These are phyloP conservation scores for Micractinium sp. DNA, from an alignment of 139 green algal species.

Conservation along the genomic window DNA sequence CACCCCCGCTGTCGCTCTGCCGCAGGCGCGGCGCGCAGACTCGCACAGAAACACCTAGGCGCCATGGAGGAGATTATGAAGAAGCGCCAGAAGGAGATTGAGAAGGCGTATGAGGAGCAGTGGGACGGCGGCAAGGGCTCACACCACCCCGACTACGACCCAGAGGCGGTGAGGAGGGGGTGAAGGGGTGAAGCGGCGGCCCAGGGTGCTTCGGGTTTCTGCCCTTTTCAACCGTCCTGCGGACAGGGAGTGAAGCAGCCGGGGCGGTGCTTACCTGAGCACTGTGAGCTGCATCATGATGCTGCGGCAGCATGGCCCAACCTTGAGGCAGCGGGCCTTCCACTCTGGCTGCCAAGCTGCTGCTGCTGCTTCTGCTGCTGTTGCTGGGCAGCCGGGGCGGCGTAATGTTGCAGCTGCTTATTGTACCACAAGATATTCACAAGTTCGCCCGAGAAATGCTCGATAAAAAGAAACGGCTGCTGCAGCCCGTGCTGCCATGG, in stretches of 20 bases:
- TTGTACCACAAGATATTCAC: too few species aligned
- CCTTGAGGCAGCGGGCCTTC: too few species aligned
- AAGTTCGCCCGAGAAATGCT: too few species aligned
- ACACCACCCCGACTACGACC: conserved; percentile 90
- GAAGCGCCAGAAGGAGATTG: conserved; percentile 74
- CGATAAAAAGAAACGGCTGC: too few species aligned
- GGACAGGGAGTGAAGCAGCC: neutral
- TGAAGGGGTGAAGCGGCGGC: neutral
- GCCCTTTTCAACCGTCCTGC: neutral
- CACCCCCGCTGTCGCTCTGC: neutral
- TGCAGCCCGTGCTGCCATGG: too few species aligned
- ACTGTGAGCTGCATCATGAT: neutral
- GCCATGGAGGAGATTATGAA: conserved; percentile 87
- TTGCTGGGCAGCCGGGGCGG: too few species aligned
- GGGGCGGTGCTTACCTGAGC: neutral
- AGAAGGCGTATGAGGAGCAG: conserved; percentile 77
- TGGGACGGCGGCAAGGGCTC: conserved; percentile 86
- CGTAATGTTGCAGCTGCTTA: too few species aligned
- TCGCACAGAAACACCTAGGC: neutral
- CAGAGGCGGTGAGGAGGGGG: conserved; percentile 45
- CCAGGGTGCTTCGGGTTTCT: neutral
- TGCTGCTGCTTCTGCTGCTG: too few species aligned
- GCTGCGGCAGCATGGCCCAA: neutral
- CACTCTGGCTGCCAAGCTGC: too few species aligned
- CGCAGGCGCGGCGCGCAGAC: conserved; percentile 21